These are phyloP conservation scores for Poa pratensis DNA, from an alignment of 176 grass and related monocot genomes.

Conservation along the genomic window DNA sequence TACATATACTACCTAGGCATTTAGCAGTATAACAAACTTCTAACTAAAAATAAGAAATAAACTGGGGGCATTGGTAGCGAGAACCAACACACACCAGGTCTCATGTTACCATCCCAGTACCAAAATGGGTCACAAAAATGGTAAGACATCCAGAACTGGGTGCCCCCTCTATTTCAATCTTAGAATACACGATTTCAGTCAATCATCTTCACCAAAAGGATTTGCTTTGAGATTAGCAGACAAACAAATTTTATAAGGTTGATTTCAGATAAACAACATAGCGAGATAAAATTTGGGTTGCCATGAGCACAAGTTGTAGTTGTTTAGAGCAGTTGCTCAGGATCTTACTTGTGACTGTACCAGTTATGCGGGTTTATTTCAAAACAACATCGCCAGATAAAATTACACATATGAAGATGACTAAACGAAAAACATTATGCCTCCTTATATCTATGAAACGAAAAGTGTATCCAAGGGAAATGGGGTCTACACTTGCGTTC, in stretches of 20 bases:
- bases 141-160: too few species aligned
- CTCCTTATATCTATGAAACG: too few species aligned
- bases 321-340: background rate
- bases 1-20: background rate
- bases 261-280: background rate
- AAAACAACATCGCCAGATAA: background rate
- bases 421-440: background rate
- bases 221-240: background rate
- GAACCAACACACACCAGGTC: too few species aligned
- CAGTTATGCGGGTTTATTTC: background rate
- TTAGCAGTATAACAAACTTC: background rate
- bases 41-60: too few species aligned
- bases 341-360: background rate
- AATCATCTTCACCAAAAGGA: background rate
- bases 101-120: too few species aligned
- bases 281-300: background rate
- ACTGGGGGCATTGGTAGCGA: too few species aligned
- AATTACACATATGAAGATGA: background rate
- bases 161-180: too few species aligned
- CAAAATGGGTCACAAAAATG: too few species aligned
- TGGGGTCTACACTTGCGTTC: too few species aligned
- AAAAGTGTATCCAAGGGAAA: too few species aligned
- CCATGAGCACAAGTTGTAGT: background rate
- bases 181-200: background rate
- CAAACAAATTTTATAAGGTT: background rate